A percentile compares a stretch with the other conserved stretches of the same genome.
phyloP scores from a whole-genome alignment of 2,329 filamentous ascomycete genomes.

The Fonsecaea erecta region DNA sequence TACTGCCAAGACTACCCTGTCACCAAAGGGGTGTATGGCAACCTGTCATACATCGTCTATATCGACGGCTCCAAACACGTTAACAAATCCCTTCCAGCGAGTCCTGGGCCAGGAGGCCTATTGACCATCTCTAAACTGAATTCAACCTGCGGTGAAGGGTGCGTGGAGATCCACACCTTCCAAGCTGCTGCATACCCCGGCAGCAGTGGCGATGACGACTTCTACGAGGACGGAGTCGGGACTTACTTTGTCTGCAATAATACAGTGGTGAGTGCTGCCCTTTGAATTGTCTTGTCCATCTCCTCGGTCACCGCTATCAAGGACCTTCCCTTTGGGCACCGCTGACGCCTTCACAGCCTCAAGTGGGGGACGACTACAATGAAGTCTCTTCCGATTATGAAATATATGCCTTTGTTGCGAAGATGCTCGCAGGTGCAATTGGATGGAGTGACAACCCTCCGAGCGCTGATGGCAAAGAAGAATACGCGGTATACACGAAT shows the following conservation, averaged over 20 bases:
- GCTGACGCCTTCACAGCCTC: neutral
- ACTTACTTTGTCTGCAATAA: slow-evolving; percentile 33
- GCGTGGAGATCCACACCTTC: slow-evolving; percentile 29
- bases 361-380: slow-evolving; percentile 16
- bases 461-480: slow-evolving; percentile 9
- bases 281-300: neutral
- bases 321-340: neutral
- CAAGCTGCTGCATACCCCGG: slow-evolving; percentile 22
- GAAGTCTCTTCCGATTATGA: slow-evolving; percentile 15
- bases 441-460: slow-evolving; percentile 30
- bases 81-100: slow-evolving; percentile 25
- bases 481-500: slow-evolving; percentile 29
- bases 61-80: slow-evolving; percentile 29
- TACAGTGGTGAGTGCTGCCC: slow-evolving; percentile 19
- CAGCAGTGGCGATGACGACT: neutral
- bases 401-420: slow-evolving; percentile 18
- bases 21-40: slow-evolving; percentile 27
- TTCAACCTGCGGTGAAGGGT: slow-evolving; percentile 32
- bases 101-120: slow-evolving; percentile 27
- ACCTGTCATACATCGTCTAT: slow-evolving; percentile 31
- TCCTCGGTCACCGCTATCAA: neutral
- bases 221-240: slow-evolving; percentile 11
- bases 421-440: slow-evolving; percentile 34
- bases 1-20: slow-evolving; percentile 29
- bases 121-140: slow-evolving; percentile 27